Conservation (phyloP, 306 rosid species). For the cucumber (Cucumis sativus) region Cucumber_9930_V3 NC_026661.2:2912501-2913000, state of each 20-base stretch:
- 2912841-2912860: not conserved
- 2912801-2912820: not conserved
- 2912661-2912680: not conserved
- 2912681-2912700: not conserved
- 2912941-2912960: too few species aligned
- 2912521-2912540: not conserved
- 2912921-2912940: too few species aligned
- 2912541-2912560: not conserved
- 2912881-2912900: too few species aligned
- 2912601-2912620: not conserved
- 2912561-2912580: slow-evolving; percentile 3
- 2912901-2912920: too few species aligned
- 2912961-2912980: too few species aligned
- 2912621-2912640: not conserved
- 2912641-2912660: not conserved
- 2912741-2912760: not conserved
- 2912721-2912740: not conserved
- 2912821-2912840: not conserved
- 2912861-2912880: not conserved
- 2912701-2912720: not conserved
- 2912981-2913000: too few species aligned
- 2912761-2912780: not conserved
- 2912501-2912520: not conserved
- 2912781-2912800: not conserved
- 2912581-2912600: not conserved